Conservation (phyloP, 2,329 filamentous ascomycete genomes). For the Epichloe uncinata region DNA sequence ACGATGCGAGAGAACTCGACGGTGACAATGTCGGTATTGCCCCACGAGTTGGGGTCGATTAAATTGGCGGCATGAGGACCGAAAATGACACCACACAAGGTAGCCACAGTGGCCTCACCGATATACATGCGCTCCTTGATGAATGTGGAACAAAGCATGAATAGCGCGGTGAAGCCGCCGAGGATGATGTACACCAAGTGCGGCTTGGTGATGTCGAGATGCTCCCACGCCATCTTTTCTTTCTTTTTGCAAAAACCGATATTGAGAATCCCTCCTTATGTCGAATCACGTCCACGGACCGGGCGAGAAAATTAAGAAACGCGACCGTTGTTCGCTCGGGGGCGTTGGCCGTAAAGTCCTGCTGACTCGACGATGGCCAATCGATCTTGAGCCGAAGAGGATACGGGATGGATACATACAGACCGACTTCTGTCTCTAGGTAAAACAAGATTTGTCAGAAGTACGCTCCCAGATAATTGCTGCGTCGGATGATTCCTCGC, state of each 20-base stretch:
- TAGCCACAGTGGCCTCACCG: slow-evolving; percentile 91
- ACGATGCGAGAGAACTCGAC: slow-evolving; percentile 84
- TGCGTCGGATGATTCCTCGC: background rate
- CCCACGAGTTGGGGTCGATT: slow-evolving; percentile 65
- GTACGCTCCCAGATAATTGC: too few species aligned
- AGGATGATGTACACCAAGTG: slow-evolving; percentile 98
- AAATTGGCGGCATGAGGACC: slow-evolving; percentile 73
- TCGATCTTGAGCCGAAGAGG: slow-evolving; percentile 5
- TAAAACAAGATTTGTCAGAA: too few species aligned
- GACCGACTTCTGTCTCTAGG: background rate
- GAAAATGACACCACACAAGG: slow-evolving; percentile 77
- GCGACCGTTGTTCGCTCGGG: slow-evolving; percentile 1
- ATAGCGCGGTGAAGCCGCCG: slow-evolving; percentile 91
- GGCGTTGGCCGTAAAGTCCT: background rate
- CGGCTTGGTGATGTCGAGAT: slow-evolving; percentile 77
- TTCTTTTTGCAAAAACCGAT: background rate
- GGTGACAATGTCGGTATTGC: slow-evolving; percentile 73
- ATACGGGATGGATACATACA: slow-evolving; percentile 8
- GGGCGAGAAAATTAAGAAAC: background rate
- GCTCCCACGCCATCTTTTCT: slow-evolving; percentile 57
- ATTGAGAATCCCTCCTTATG: background rate
- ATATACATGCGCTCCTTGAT: slow-evolving; percentile 99
- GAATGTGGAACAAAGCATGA: slow-evolving; percentile 95
- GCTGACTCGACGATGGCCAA: slow-evolving; percentile 6
- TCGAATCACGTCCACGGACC: slow-evolving; percentile 3